phyloP scores from a whole-genome alignment of 306 rosid species.

The Castanopsis chinensis region DNA sequence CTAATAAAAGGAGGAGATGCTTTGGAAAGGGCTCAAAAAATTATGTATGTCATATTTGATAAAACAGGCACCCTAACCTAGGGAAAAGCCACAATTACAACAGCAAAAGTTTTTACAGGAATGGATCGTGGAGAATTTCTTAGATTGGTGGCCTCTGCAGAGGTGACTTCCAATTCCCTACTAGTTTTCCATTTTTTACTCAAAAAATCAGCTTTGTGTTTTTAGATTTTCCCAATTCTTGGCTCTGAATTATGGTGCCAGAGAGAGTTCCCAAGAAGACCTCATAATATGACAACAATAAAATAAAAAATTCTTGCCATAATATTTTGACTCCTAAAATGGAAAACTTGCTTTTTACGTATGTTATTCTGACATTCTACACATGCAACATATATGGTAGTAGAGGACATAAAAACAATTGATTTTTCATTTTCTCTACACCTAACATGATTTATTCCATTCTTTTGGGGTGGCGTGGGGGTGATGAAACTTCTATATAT shows the following conservation, averaged over 20 bases:
- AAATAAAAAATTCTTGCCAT: not conserved
- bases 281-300: not conserved
- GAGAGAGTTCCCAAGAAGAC: not conserved
- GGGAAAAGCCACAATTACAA: constrained; percentile 85
- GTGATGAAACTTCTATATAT: not conserved
- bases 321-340: not conserved
- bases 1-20: constrained; percentile 97
- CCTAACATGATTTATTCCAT: too few relatives aligned
- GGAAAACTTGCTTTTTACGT: constrained; percentile 9
- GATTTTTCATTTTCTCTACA: constrained; percentile 16
- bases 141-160: too few relatives aligned
- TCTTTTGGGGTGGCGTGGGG: too few relatives aligned
- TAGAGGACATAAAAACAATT: not conserved
- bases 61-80: constrained; percentile 97
- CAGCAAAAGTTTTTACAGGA: too few relatives aligned
- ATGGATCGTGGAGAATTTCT: too few relatives aligned
- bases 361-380: constrained; percentile 17
- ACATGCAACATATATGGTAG: not conserved
- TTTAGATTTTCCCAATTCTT: constrained; percentile 2
- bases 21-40: constrained; percentile 89
- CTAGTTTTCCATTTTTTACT: too few relatives aligned
- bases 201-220: not conserved
- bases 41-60: constrained; percentile 82
- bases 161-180: too few relatives aligned
- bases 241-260: constrained; percentile 9